Percentiles rank a stretch among this genome's conserved stretches.
These are phyloP conservation scores for Vinca major DNA, from an alignment of 305 asterid genomes.

Conservation along the genomic window DNA sequence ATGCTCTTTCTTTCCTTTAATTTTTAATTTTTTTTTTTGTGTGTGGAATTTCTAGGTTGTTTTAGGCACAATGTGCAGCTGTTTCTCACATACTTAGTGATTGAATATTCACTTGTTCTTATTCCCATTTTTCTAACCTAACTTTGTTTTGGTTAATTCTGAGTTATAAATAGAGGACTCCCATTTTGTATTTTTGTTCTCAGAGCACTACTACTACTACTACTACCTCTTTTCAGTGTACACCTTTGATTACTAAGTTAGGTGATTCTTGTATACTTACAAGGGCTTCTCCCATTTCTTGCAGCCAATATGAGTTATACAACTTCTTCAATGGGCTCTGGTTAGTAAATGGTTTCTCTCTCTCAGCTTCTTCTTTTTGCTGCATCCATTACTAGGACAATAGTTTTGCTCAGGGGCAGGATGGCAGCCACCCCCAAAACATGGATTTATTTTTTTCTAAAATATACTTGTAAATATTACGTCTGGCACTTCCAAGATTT, in stretches of 20 bases:
- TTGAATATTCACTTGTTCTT: constrained; percentile 30
- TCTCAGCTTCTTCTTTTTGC: background rate
- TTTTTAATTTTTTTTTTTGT: constrained; percentile 21
- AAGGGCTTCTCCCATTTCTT: constrained; percentile 15
- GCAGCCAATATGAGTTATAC: constrained; percentile 60
- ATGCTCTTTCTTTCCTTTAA: constrained; percentile 32
- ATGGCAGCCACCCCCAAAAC: too few species aligned
- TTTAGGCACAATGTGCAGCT: constrained; percentile 57
- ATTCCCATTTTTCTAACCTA: constrained; percentile 35
- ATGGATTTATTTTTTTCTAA: too few species aligned
- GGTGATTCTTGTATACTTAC: constrained; percentile 14
- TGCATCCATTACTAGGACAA: background rate
- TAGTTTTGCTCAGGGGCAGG: background rate
- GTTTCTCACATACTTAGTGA: constrained; percentile 45
- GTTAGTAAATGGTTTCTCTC: constrained; percentile 33
- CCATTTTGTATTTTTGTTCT: constrained; percentile 25
- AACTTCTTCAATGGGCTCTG: constrained; percentile 83
- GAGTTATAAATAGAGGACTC: constrained; percentile 55
- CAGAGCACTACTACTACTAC: constrained; percentile 28
- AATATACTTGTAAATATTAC: too few species aligned
- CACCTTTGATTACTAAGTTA: constrained; percentile 8
- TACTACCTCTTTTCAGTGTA: too few species aligned
- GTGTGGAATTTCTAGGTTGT: constrained; percentile 41
- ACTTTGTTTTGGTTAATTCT: constrained; percentile 18
- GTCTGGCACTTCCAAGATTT: too few species aligned